A percentile compares a stretch with the other conserved stretches of the same genome.
phyloP scores from a whole-genome alignment of 2,329 filamentous ascomycete species.

The Hypocrella siamensis region DNA sequence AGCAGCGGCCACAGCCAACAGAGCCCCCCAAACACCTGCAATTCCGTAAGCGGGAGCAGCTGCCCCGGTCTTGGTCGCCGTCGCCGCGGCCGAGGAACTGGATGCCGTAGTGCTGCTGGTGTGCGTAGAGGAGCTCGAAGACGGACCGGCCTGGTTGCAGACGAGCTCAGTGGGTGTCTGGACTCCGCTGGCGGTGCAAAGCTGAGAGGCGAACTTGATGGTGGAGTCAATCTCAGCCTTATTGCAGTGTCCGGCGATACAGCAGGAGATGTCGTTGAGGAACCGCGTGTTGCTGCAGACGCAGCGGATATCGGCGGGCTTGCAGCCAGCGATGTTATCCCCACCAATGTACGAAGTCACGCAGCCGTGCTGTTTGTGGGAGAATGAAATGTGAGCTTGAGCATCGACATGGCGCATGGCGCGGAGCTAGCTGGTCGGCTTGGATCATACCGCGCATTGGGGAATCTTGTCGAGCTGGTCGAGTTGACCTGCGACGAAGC shows the following conservation, averaged over 20 bases:
- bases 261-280: conserved; percentile 25
- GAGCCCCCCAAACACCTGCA: conserved; percentile 2
- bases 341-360: conserved; percentile 15
- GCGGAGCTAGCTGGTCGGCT: neutral
- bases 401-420: neutral
- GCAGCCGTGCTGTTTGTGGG: conserved; percentile 16
- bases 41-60: conserved; percentile 1
- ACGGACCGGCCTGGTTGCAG: conserved; percentile 12
- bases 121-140: conserved; percentile 3
- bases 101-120: neutral
- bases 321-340: conserved; percentile 20
- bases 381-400: neutral
- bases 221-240: conserved; percentile 15
- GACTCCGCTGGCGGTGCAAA: conserved; percentile 22
- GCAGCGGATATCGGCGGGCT: conserved; percentile 21
- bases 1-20: conserved; percentile 2
- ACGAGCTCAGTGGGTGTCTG: conserved; percentile 19
- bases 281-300: conserved; percentile 25
- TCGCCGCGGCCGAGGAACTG: conserved; percentile 1
- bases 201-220: conserved; percentile 19
- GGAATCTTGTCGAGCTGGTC: conserved; percentile 14
- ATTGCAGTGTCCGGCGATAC: conserved; percentile 19
- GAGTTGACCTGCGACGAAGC: conserved; percentile 18
- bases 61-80: conserved; percentile 3
- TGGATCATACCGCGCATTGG: conserved; percentile 20